Conservation (phyloP, 345 rosid species). For the Pelargonium nanum region DNA sequence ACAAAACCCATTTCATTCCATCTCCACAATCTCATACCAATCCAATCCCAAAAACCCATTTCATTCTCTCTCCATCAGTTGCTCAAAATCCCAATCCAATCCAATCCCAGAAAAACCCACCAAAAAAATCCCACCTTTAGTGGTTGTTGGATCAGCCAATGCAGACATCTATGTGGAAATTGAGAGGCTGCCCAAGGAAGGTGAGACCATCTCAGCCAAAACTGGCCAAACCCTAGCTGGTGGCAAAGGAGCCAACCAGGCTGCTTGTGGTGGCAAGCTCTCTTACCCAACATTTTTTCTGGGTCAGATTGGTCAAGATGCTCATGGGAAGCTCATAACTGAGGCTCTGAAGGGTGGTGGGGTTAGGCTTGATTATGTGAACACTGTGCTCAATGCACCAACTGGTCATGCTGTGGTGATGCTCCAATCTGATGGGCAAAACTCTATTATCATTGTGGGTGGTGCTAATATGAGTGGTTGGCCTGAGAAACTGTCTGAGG, state of each 20-base stretch:
- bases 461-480: constrained; percentile 81
- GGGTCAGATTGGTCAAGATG: constrained; percentile 79
- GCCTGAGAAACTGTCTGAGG: constrained; percentile 47
- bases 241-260: constrained; percentile 95
- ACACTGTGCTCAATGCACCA: constrained; percentile 35
- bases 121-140: constrained; percentile 40
- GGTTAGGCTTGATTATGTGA: constrained; percentile 48
- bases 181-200: constrained; percentile 61
- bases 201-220: constrained; percentile 78
- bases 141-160: constrained; percentile 88
- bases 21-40: constrained; percentile 14
- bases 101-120: constrained; percentile 17
- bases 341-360: constrained; percentile 56
- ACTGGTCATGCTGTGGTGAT: constrained; percentile 98
- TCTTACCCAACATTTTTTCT: constrained; percentile 68
- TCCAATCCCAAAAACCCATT: constrained; percentile 13
- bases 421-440: constrained; percentile 83
- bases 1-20: constrained; percentile 12
- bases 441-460: constrained; percentile 86
- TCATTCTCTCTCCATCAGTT: constrained; percentile 27
- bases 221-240: constrained; percentile 73
- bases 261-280: constrained; percentile 72
- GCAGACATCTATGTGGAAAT: constrained; percentile 81
- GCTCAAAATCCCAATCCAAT: constrained; percentile 6
- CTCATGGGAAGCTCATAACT: constrained; percentile 57